Conservation (phyloP, 2,329 filamentous ascomycete species). For the Penicillium janthinellum region DNA sequence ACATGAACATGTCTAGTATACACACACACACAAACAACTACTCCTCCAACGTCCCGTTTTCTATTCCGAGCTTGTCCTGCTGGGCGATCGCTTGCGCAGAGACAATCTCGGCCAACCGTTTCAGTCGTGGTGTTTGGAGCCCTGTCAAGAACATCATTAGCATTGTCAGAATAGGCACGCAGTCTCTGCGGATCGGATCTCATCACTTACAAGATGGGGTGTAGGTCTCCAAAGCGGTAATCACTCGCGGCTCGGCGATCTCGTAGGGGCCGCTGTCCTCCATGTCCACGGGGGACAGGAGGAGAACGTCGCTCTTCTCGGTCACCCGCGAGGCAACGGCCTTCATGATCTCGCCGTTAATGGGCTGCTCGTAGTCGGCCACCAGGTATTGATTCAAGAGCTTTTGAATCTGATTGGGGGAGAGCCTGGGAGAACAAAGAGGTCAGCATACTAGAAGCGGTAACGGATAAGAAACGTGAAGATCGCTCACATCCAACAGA, state of each 20-base stretch:
- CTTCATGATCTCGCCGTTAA: slow-evolving; percentile 99
- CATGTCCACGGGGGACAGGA: slow-evolving; percentile 95
- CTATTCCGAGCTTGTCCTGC: slow-evolving; percentile 75
- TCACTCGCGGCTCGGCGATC: slow-evolving; percentile 93
- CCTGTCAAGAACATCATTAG: slow-evolving; percentile 53
- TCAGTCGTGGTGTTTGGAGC: slow-evolving; percentile 93
- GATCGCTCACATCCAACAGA: slow-evolving; percentile 95
- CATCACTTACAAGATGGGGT: slow-evolving; percentile 84
- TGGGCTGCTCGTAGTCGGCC: slow-evolving; percentile 97
- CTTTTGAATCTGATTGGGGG: slow-evolving; percentile 98
- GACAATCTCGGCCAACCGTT: slow-evolving; percentile 97
- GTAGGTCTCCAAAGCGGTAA: slow-evolving; percentile 96
- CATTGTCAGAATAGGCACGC: not conserved
- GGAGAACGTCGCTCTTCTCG: slow-evolving; percentile 94
- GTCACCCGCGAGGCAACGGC: slow-evolving; percentile 95
- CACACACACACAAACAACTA: slow-evolving; percentile 25
- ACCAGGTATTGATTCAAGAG: slow-evolving; percentile 97
- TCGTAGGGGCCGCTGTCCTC: slow-evolving; percentile 98
- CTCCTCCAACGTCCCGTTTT: slow-evolving; percentile 29
- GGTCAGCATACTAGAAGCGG: slow-evolving; percentile 9
- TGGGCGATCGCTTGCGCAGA: slow-evolving; percentile 95
- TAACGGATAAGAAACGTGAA: not conserved
- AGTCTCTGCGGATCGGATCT: not conserved
- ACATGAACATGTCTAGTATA: slow-evolving; percentile 29
- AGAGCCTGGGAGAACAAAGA: slow-evolving; percentile 64